Base-by-base conservation (phyloP, 192 early-diverging fungal species). In the Diversispora eburnea region DNA sequence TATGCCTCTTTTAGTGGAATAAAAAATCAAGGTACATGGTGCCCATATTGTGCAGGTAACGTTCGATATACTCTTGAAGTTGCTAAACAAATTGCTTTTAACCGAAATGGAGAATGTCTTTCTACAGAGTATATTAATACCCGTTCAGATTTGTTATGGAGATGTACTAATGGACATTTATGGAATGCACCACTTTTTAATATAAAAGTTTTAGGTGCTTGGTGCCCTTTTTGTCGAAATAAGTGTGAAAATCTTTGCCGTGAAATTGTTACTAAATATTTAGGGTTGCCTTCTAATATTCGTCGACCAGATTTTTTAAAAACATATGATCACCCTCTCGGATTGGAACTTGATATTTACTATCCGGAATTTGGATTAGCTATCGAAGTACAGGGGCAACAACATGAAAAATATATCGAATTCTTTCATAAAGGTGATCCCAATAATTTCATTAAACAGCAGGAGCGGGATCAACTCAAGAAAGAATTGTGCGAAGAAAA, bases 231-330 rank as follows among this genome's bases (percentile, higher is more conserved):
- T 58, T 58, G 56, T 0, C 22, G 0, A 7, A 58, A 58, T 58
- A 58, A 58, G 22, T 1, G n/a, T 22, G 56, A 58, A 58, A 58
- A 22, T 22, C 22, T 58, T 4, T 58, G 56, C 20, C n/a, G n/a
- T 22, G 19, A 58, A 22, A 58, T 22, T 58, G 4, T 58, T 0
- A 17, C 9, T 4, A 61, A 42, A 25, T 25, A 33, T 33, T 2
- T 33, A 1, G 25, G 25, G 0, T 2, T 2, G 2, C 25, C 25
- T 1, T 33, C 25, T 33, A 2, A 33, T 1, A 33, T 1, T 20
- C 39, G 43, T 46, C 42, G 17, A 46, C 63, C 42, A 45, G 63
- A 65, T 45, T 65, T 65, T 65, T 42, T 65, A 6, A 65, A 65
- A 65, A 65, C 45, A 3, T 13, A 0, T 4, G n/a, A 65, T 5